Base-by-base conservation (phyloP, 148 eudicot species). In the Amaranthus hypochondriacus region DNA sequence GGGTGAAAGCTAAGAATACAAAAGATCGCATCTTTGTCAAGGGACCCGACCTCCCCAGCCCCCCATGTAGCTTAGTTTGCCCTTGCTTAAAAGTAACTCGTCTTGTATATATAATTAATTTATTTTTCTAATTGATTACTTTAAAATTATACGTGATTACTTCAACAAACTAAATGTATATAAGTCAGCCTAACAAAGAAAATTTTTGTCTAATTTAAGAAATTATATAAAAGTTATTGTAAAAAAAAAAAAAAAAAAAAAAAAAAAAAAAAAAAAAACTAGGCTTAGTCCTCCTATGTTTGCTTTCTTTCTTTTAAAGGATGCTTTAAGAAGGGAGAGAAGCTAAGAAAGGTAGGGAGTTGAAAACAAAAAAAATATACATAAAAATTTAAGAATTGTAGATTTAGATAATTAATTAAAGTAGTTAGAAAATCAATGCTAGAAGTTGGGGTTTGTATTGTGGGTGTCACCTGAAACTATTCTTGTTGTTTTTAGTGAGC, bases 281-380 rank as follows among this genome's bases (percentile, higher is more conserved):
- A 76, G 75, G 69, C 57, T 58, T 69, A 72, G 66, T 70, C 68
- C 75, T 61, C 69, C 60, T 71, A 39, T 15, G 39, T 28, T 28
- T 51, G 15, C 78, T 79, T 71, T 77, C 73, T 78, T 82, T 78
- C 80, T 83, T 80, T 83, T 72, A 66, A 81, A 81, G 83, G 79
- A 65, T 84, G 80, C 85, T 86, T 85, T 82, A 78, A 66, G 83
- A 13, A 76, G 56, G 56, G 15, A 51, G 57, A 6, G 48, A 58
- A 28, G 39, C 39, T 2, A 28, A 28, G 39, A 28, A 28, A 28
- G 39, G 39, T 28, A 28, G 75, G 77, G 83, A 51, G 75, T 81
- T 80, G 80, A 85, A 82, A 87, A 84, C 90, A 87, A 85, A 73
- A 83, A 84, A 83, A 80, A 62, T 64, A 81, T 81, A 87, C 80